Conservation (phyloP, 2,329 filamentous ascomycete genomes). For the Drechslerella coelobrocha region DNA sequence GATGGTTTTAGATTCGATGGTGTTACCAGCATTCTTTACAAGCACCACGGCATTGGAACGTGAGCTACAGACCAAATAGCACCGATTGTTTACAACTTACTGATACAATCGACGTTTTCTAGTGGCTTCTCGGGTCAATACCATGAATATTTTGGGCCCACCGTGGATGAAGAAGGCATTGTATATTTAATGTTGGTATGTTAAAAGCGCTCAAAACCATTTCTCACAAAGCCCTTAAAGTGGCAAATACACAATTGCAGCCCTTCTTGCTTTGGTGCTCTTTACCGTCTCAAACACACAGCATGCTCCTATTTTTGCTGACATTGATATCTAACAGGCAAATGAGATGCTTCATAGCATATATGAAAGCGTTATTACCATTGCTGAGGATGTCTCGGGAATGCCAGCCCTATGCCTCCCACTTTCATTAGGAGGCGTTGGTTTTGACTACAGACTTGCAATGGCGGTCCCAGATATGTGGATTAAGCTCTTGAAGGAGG, state of each 20-base stretch:
- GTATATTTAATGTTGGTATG: conserved; percentile 82
- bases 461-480: conserved; percentile 99
- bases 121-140: conserved; percentile 94
- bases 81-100: neutral
- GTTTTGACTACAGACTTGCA: conserved; percentile 94
- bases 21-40: conserved; percentile 97
- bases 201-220: neutral
- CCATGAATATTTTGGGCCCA: conserved; percentile 92
- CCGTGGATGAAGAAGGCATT: conserved; percentile 90
- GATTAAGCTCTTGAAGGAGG: conserved; percentile 97
- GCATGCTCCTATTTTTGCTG: neutral
- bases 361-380: conserved; percentile 85
- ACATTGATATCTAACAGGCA: conserved; percentile 61
- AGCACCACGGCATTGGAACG: conserved; percentile 95
- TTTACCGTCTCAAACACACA: neutral
- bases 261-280: neutral
- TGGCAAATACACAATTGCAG: neutral
- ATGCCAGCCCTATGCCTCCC: conserved; percentile 96
- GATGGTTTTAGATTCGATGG: conserved; percentile 98
- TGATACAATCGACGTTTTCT: conserved; percentile 2
- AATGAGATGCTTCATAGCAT: conserved; percentile 94
- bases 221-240: too few species aligned
- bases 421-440: conserved; percentile 83
- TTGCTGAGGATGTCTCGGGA: conserved; percentile 96
- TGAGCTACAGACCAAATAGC: conserved; percentile 62